These are phyloP conservation scores for Kwoniella shandongensis DNA, from an alignment of 768 basidiomycete species.

Conservation along the genomic window DNA sequence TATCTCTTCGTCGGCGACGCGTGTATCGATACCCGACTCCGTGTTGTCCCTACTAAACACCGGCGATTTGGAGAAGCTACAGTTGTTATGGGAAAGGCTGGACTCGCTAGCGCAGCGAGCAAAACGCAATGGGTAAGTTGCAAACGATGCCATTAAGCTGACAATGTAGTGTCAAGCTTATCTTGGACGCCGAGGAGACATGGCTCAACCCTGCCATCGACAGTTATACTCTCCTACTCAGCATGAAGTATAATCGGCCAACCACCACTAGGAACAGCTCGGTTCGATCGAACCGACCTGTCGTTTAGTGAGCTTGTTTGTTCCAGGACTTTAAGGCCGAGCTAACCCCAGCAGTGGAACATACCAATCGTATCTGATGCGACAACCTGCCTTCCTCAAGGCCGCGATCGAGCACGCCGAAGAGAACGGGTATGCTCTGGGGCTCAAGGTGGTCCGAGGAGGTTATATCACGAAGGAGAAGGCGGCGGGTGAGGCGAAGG, in stretches of 20 bases:
- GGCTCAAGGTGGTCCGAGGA: constrained; percentile 85
- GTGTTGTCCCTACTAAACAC: constrained; percentile 56
- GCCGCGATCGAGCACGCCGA: constrained; percentile 66
- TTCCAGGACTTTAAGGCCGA: background rate
- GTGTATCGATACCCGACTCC: constrained; percentile 10
- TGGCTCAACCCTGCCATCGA: constrained; percentile 71
- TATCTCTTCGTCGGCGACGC: constrained; percentile 5
- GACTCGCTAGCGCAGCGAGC: constrained; percentile 65
- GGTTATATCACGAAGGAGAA: constrained; percentile 78
- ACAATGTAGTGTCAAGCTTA: constrained; percentile 63
- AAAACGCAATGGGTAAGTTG: constrained; percentile 46
- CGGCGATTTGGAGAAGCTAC: constrained; percentile 64
- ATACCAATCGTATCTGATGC: constrained; percentile 78
- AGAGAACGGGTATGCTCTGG: constrained; percentile 66
- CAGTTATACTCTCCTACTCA: constrained; percentile 68
- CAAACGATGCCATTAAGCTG: background rate
- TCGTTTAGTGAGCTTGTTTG: constrained; percentile 11
- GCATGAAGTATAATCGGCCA: constrained; percentile 68
- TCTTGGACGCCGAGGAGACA: constrained; percentile 76
- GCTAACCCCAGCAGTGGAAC: constrained; percentile 61
- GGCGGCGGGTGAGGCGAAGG: constrained; percentile 16
- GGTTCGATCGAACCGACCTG: background rate
- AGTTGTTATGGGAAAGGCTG: constrained; percentile 64
- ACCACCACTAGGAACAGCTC: background rate
- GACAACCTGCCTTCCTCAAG: constrained; percentile 66